Percentiles rank a stretch among this genome's conserved stretches.
phyloP scores from a whole-genome alignment of 129 eudicot species.

The Dittrichia graveolens region DNA sequence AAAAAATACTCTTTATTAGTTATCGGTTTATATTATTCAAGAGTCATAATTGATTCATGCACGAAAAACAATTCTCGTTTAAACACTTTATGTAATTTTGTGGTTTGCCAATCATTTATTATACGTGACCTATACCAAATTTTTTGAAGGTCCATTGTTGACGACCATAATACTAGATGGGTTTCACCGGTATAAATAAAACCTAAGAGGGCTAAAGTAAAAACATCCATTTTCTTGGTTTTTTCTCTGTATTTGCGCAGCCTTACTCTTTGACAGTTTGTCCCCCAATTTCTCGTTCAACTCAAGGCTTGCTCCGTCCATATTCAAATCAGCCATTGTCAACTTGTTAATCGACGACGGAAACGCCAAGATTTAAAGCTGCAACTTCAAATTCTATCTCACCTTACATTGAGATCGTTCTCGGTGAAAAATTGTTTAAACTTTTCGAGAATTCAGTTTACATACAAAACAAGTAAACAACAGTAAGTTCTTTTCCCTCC shows the following conservation, averaged over 20 bases:
- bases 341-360: constrained; percentile 17
- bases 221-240: background rate
- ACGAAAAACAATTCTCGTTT: too few species aligned
- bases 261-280: constrained; percentile 1
- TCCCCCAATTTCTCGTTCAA: constrained; percentile 21
- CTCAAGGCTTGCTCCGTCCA: constrained; percentile 9
- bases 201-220: background rate
- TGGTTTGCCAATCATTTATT: too few species aligned
- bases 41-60: too few species aligned
- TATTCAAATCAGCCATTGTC: constrained; percentile 1
- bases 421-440: background rate
- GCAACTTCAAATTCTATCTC: background rate
- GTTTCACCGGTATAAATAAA: background rate
- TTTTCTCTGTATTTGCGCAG: constrained; percentile 14
- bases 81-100: too few species aligned
- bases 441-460: constrained; percentile 15
- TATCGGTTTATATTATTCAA: too few species aligned
- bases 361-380: background rate
- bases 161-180: too few species aligned
- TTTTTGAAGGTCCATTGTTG: too few species aligned
- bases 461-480: constrained; percentile 8
- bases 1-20: too few species aligned
- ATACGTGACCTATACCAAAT: too few species aligned
- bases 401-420: background rate
- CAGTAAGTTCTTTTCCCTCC: background rate